Percentiles rank a stretch among this genome's conserved stretches.
Evolutionary conservation across 495 filamentous ascomycete species (phyloP).

Genomic region (Sordaria brevicollis): DNA sequence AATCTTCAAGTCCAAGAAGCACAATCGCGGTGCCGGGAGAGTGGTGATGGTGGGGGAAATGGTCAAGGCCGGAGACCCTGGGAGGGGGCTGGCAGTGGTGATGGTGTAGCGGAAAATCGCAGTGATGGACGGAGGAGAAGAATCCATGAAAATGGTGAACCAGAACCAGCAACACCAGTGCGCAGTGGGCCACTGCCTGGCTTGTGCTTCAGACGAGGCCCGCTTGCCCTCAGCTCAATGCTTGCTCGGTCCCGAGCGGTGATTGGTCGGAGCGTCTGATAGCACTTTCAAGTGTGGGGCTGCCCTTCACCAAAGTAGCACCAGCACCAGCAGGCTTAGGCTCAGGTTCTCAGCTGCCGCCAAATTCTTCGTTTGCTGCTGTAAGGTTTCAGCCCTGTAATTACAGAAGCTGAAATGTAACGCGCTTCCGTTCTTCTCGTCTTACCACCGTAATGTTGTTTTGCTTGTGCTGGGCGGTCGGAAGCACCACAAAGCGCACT

Average conservation of each 20-base stretch:
- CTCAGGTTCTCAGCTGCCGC: background rate
- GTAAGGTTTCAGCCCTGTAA: background rate
- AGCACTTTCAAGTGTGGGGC: background rate
- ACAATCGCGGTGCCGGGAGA: background rate
- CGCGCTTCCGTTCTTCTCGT: background rate
- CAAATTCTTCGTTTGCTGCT: background rate
- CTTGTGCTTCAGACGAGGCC: conserved; percentile 14
- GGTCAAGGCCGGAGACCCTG: conserved; percentile 17
- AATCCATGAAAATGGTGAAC: conserved; percentile 25
- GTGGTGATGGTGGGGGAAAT: conserved; percentile 15
- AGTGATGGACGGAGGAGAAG: conserved; percentile 24
- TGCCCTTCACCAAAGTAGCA: background rate
- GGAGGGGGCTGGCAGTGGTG: conserved; percentile 18
- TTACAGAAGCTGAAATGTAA: background rate
- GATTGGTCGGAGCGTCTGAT: background rate
- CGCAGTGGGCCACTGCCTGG: conserved; percentile 5
- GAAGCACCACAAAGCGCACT: background rate
- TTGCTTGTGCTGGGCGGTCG: background rate
- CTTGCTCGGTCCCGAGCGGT: background rate
- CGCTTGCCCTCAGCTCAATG: background rate
- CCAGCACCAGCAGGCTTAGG: too few species aligned
- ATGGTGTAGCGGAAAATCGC: conserved; percentile 27
- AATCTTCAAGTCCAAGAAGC: conserved; percentile 3
- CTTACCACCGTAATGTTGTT: background rate
- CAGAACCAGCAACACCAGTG: conserved; percentile 8